Evolutionary conservation across 805 yeast species (phyloP), one percentile per base, ranked within the genome.

Genomic region (Babjeviella inositovora): DNA sequence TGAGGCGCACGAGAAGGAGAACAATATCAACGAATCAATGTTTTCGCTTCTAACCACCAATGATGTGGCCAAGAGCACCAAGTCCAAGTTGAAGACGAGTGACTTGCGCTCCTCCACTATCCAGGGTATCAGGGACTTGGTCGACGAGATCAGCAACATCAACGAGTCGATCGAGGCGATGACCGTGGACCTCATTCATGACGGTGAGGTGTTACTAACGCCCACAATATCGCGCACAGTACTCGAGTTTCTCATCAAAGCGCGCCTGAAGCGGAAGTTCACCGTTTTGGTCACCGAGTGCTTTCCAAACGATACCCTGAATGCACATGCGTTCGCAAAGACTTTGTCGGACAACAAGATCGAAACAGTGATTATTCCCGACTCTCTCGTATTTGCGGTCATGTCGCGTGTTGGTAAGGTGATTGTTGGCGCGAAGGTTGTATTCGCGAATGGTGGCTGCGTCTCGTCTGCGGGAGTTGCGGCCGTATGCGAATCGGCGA

Each of bases 331-430:
- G 28, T 81, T 87, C 42, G 94, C 90, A 12, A 68, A 70, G 37
- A 67, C 64, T 26, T 61, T 90, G 32, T 75, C 93, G 1, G 75
- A 70, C 26, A 82, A 87, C 26, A 80, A 85, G 25, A 81, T 90
- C 21, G 93, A 84, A 32, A 74, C 95, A 2, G 77, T 85, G 2
- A 65, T 90, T 25, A 77, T 90, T 17, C 96, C 98, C 2, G 99
- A 90, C 43, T 65, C 93, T 5, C 76, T 93, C 13, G 84, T 76
- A 0, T 82, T 75, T 47, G 96, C 98, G 0, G 82, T 90, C 22
- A 90, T 90, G 97, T 79, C 95, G 18, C 61, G 95, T 33, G 97
- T 90, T 5, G 95, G 96, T 20, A 92, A 92, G 45, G 98, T 90
- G 15, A 70, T 90, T 28, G 67, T 92, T 25, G 96, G 97, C 18